These are phyloP conservation scores for Neofusicoccum kwambonambiense DNA, from an alignment of 2,329 filamentous ascomycete genomes.

Conservation along the genomic window DNA sequence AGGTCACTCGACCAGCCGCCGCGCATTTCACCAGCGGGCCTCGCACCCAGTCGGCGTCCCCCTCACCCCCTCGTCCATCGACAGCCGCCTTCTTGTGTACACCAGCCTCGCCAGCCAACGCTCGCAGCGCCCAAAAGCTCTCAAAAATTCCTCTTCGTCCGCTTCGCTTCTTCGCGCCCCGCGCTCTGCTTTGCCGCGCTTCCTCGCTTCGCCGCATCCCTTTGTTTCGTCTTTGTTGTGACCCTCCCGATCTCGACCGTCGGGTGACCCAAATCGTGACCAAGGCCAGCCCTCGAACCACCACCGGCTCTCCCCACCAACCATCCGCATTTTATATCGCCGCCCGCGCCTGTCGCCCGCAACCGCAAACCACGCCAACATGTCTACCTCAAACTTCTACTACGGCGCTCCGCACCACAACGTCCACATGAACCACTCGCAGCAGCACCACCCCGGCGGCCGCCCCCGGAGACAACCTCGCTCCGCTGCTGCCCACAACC, in stretches of 20 bases:
- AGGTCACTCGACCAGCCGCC: background rate
- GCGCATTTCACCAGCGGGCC: background rate
- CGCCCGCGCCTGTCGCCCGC: background rate
- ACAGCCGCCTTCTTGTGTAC: slow-evolving; percentile 11
- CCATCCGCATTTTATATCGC: slow-evolving; percentile 3
- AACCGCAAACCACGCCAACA: background rate
- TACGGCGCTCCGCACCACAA: slow-evolving; percentile 48
- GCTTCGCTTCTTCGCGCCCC: background rate
- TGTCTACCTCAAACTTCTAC: slow-evolving; percentile 38
- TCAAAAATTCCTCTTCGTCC: background rate
- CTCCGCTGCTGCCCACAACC: slow-evolving; percentile 77
- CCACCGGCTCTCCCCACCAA: slow-evolving; percentile 12
- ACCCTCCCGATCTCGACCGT: background rate
- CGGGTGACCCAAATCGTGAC: slow-evolving; percentile 13
- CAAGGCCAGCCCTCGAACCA: slow-evolving; percentile 2
- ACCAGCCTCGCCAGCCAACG: slow-evolving; percentile 6
- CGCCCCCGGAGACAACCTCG: slow-evolving; percentile 83
- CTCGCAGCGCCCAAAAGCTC: background rate
- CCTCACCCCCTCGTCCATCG: slow-evolving; percentile 1
- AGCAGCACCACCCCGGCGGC: slow-evolving; percentile 78
- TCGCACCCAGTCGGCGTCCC: background rate
- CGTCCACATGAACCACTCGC: slow-evolving; percentile 54
- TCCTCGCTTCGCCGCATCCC: slow-evolving; percentile 6
- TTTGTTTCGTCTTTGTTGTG: slow-evolving; percentile 19
- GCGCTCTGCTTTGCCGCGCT: slow-evolving; percentile 1